Evolutionary conservation across 768 basidiomycete species (phyloP).

Genomic region (Kwoniella dendrophila): DNA sequence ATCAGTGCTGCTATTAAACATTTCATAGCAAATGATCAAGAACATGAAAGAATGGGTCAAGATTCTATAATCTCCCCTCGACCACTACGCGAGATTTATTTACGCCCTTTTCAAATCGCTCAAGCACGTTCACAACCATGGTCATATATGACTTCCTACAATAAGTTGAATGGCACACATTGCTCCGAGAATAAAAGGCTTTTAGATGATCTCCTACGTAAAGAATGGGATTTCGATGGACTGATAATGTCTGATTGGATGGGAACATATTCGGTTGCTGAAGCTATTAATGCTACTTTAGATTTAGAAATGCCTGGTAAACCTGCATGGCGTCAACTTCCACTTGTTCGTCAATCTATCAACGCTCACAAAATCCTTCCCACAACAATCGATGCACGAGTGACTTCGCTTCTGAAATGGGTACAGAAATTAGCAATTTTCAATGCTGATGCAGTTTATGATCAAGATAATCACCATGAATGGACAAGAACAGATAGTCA

Average conservation of each 20-base stretch:
- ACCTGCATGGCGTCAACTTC: slow-evolving; percentile 19
- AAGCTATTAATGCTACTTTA: slow-evolving; percentile 71
- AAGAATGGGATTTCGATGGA: slow-evolving; percentile 74
- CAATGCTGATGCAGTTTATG: slow-evolving; percentile 69
- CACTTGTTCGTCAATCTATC: slow-evolving; percentile 16
- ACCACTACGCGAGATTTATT: slow-evolving; percentile 65
- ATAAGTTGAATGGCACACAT: slow-evolving; percentile 68
- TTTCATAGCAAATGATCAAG: slow-evolving; percentile 80
- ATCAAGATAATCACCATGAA: slow-evolving; percentile 24
- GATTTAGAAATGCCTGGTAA: slow-evolving; percentile 64
- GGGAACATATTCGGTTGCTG: slow-evolving; percentile 69
- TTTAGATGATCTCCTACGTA: slow-evolving; percentile 66
- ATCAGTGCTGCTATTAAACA: slow-evolving; percentile 80
- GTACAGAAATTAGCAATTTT: slow-evolving; percentile 69
- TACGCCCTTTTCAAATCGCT: slow-evolving; percentile 67
- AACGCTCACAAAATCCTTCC: slow-evolving; percentile 59
- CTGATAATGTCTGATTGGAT: slow-evolving; percentile 83
- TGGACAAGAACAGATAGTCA: slow-evolving; percentile 28
- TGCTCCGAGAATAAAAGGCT: slow-evolving; percentile 68
- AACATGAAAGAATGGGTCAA: slow-evolving; percentile 67
- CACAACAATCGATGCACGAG: slow-evolving; percentile 57
- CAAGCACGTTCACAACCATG: slow-evolving; percentile 63
- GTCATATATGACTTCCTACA: slow-evolving; percentile 55
- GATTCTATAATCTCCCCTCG: slow-evolving; percentile 56
- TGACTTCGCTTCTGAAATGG: slow-evolving; percentile 65